Conservation (phyloP, 805 yeast species). For the Yamadazyma paraphyllophila region DNA sequence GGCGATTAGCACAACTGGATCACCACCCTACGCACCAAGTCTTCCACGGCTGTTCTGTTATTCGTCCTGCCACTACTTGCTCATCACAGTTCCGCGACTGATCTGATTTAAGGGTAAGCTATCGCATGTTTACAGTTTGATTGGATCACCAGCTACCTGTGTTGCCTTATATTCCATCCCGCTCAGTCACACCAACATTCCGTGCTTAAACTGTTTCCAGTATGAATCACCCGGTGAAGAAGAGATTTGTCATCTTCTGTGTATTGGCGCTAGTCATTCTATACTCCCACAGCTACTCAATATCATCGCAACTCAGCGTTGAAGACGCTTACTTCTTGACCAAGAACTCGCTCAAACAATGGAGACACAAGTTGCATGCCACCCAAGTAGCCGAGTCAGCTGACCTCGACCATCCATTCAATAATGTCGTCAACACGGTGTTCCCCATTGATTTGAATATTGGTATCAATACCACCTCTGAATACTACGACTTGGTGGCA, state of each 20-base stretch:
- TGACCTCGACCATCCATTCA: conserved; percentile 32
- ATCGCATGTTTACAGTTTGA: too few species aligned
- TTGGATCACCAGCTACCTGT: too few species aligned
- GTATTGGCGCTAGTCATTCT: neutral
- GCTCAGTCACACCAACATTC: too few species aligned
- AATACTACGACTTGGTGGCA: conserved; percentile 20
- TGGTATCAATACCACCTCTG: conserved; percentile 25
- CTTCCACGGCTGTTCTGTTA: too few species aligned
- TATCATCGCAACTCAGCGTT: conserved; percentile 12
- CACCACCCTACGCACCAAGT: too few species aligned
- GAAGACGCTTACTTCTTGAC: conserved; percentile 27
- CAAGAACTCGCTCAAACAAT: conserved; percentile 23
- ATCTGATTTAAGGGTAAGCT: too few species aligned
- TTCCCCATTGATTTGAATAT: conserved; percentile 41
- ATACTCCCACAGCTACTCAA: neutral
- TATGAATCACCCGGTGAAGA: neutral
- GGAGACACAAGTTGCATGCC: conserved; percentile 17
- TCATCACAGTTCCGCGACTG: too few species aligned
- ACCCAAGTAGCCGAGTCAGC: neutral
- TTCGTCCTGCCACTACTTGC: too few species aligned
- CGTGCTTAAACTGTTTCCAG: too few species aligned
- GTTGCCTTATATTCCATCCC: too few species aligned
- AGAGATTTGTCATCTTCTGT: neutral
- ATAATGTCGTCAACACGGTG: conserved; percentile 36
- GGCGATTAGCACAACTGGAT: too few species aligned